Base-by-base conservation (phyloP, 2,329 filamentous ascomycete genomes). In the Penicillium sp. region DNA sequence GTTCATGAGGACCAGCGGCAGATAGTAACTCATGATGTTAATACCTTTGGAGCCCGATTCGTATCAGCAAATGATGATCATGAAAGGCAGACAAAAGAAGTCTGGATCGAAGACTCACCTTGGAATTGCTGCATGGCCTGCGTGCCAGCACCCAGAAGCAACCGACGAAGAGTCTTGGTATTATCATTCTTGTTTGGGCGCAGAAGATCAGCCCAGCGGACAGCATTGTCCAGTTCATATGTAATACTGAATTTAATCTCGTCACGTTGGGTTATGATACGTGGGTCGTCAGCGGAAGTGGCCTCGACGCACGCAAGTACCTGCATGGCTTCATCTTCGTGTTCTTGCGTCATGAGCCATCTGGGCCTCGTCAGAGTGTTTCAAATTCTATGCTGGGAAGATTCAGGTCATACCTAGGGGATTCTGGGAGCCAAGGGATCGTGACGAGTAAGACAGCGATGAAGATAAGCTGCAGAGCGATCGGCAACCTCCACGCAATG, bases 401-500 rank as follows among this genome's bases (percentile, higher is more conserved):
- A 23, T 27, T 29, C 27, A 5, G 5, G 21, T 15, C 34, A 17
- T 44, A 54, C 54, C 54, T 41, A 23, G 62, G 60, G 7, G 63
- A 62, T 47, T 62, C 56, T 2, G 59, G 62, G 15, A 65, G 54
- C 62, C 60, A 60, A 0, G 76, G 75, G 0, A 78, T 70, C 0
- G 76, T 78, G 2, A 59, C 65, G 46, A 63, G 78, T 3, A 79
- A 63, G 20, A 79, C 69, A 41, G 76, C 52, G 52, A 79, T 76
- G 65, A 80, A 81, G 42, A 81, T 57, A 52, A 80, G 75, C 32
- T 81, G 78, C 20, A 81, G 70, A 0, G 76, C 76, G 2, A 81
- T 67, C 0, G 77, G 76, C 3, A 78, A 63, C 27, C 77, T 59
- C 78, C 78, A 80, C 0, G 74, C 65, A 9, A 78, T 63, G 0